These are phyloP conservation scores for Inga oerstediana DNA, from an alignment of 306 rosid genomes.

Conservation along the genomic window DNA sequence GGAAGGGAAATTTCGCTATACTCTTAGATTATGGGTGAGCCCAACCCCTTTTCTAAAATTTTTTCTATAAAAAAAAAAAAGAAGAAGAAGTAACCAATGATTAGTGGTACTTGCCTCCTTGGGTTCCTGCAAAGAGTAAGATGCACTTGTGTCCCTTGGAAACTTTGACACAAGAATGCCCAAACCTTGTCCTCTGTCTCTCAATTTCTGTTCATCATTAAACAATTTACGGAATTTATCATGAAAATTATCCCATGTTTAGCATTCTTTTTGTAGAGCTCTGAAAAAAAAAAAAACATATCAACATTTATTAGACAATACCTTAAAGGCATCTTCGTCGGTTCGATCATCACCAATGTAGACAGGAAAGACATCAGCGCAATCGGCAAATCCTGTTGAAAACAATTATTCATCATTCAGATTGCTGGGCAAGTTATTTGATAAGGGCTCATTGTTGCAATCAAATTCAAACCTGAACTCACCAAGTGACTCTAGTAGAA, in stretches of 20 bases:
- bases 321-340: constrained; percentile 99
- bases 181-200: constrained; percentile 92
- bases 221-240: not conserved
- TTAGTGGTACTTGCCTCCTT: constrained; percentile 68
- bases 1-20: no score
- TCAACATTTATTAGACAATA: constrained; percentile 43
- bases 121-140: constrained; percentile 90
- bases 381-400: constrained; percentile 79
- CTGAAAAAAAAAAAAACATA: not conserved
- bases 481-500: constrained; percentile 92
- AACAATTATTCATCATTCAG: constrained; percentile 33
- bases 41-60: no score
- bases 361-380: constrained; percentile 78
- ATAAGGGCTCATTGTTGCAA: not conserved
- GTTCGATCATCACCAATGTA: constrained; percentile 96
- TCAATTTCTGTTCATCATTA: constrained; percentile 53
- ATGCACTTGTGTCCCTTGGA: constrained; percentile 88
- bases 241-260: constrained; percentile 20
- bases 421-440: constrained; percentile 16
- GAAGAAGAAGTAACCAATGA: not conserved
- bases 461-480: constrained; percentile 40
- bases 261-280: not conserved
- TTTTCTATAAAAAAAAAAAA: not conserved
- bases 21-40: no score
- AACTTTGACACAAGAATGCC: constrained; percentile 89